phyloP scores from a whole-genome alignment of 2,329 filamentous ascomycete species.

The Rosellinia necatrix region DNA sequence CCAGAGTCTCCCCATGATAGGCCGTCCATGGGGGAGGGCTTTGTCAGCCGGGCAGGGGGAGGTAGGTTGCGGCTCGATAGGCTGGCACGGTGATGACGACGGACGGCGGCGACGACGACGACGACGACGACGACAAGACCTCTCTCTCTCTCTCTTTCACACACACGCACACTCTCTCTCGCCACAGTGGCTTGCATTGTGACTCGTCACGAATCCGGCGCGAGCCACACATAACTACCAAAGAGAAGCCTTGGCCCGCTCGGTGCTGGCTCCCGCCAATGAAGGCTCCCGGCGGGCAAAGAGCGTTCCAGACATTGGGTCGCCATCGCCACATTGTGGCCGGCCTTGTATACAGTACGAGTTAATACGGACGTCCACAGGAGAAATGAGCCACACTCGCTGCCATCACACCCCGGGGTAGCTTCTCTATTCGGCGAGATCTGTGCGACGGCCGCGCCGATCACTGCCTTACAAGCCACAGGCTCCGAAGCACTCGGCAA shows the following conservation, averaged over 20 bases:
- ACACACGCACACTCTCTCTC: not conserved
- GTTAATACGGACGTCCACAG: not conserved
- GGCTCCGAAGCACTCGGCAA: constrained; percentile 10
- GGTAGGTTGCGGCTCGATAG: constrained; percentile 10
- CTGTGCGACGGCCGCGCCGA: constrained; percentile 22
- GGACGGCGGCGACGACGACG: too few species aligned
- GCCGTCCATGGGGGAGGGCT: not conserved
- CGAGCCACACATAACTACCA: constrained; percentile 13
- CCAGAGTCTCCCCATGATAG: constrained; percentile 27
- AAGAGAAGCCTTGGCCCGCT: not conserved
- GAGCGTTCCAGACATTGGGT: not conserved
- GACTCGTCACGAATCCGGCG: constrained; percentile 1
- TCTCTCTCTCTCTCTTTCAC: not conserved
- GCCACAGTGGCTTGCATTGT: constrained; percentile 20
- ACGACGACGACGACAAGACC: too few species aligned
- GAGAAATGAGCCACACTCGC: constrained; percentile 31
- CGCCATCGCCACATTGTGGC: constrained; percentile 8
- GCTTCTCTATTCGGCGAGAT: constrained; percentile 28
- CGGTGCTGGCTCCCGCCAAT: constrained; percentile 11
- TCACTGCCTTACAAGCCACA: constrained; percentile 33
- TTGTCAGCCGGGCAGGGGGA: constrained; percentile 30
- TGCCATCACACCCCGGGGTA: constrained; percentile 35
- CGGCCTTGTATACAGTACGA: constrained; percentile 26
- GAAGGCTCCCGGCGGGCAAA: not conserved
- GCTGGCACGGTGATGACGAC: too few species aligned